Evolutionary conservation across 139 green algal species (phyloP).

Genomic region (Pseudopediastrum boryanum): DNA sequence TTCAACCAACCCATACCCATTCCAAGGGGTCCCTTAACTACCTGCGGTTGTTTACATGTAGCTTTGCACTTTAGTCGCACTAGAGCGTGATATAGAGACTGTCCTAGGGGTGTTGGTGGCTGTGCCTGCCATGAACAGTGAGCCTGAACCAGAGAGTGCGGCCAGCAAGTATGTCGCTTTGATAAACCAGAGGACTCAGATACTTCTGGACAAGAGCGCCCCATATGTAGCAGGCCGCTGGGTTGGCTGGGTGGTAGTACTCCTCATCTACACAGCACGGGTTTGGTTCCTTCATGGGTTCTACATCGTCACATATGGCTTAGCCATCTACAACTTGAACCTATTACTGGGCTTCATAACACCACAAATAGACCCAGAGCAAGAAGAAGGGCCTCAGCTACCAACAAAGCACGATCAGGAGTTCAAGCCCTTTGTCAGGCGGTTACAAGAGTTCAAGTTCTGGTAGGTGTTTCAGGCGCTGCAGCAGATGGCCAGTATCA

Average conservation of each 20-base stretch:
- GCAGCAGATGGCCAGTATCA: not conserved
- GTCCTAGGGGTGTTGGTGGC: too few relatives aligned
- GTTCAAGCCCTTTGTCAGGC: slow-evolving; percentile 96
- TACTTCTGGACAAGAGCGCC: slow-evolving; percentile 80
- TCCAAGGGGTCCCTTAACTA: too few relatives aligned
- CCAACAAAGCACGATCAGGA: slow-evolving; percentile 92
- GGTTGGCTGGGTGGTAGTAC: slow-evolving; percentile 57
- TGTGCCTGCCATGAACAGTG: not conserved
- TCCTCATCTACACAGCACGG: slow-evolving; percentile 80
- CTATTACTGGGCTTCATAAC: slow-evolving; percentile 97
- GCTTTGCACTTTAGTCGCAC: too few relatives aligned
- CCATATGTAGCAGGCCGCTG: slow-evolving; percentile 80
- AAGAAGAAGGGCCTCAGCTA: slow-evolving; percentile 84
- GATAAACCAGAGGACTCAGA: slow-evolving; percentile 68
- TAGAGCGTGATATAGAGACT: too few relatives aligned
- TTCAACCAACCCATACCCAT: too few relatives aligned
- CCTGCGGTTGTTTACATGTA: too few relatives aligned
- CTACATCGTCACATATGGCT: slow-evolving; percentile 98
- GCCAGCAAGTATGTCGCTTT: too few relatives aligned
- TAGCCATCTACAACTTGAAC: slow-evolving; percentile 99
- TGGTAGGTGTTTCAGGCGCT: slow-evolving; percentile 71
- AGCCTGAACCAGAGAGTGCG: not conserved
- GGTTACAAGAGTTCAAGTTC: slow-evolving; percentile 99
- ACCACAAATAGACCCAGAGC: slow-evolving; percentile 83
- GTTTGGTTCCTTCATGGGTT: slow-evolving; percentile 88